A percentile compares a stretch with the other conserved stretches of the same genome.
Conservation (phyloP, 176 grass and related monocot species). For the Canna indica region DNA sequence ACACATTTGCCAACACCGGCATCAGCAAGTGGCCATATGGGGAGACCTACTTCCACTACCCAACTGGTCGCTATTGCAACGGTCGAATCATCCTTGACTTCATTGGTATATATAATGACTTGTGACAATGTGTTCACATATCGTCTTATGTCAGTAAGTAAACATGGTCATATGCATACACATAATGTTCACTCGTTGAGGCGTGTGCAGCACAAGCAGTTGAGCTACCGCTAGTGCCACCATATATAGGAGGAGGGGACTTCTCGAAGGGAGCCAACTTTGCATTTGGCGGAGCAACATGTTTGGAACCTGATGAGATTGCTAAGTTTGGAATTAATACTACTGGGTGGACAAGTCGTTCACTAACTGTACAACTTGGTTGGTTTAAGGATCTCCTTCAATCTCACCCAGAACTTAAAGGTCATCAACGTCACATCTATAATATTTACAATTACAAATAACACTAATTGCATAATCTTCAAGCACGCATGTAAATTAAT, state of each 20-base stretch:
- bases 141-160: too few species aligned
- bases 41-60: constrained; percentile 40
- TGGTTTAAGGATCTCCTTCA: constrained; percentile 30
- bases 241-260: constrained; percentile 30
- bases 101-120: constrained; percentile 27
- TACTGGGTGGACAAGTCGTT: not conserved
- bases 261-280: constrained; percentile 53
- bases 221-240: constrained; percentile 23
- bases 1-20: not conserved
- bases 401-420: too few species aligned
- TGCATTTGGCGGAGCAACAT: constrained; percentile 25
- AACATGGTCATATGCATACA: too few species aligned
- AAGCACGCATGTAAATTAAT: too few species aligned
- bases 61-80: constrained; percentile 35
- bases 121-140: too few species aligned
- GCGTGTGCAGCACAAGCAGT: constrained; percentile 43
- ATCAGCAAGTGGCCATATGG: constrained; percentile 38
- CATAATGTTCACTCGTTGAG: not conserved
- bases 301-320: too few species aligned
- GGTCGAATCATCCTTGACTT: constrained; percentile 60
- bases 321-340: too few species aligned
- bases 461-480: too few species aligned
- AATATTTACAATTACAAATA: too few species aligned
- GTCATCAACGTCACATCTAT: too few species aligned
- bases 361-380: constrained; percentile 24